phyloP scores from a whole-genome alignment of 2,329 filamentous ascomycete genomes.

The Penicillium brevicompactum region DNA sequence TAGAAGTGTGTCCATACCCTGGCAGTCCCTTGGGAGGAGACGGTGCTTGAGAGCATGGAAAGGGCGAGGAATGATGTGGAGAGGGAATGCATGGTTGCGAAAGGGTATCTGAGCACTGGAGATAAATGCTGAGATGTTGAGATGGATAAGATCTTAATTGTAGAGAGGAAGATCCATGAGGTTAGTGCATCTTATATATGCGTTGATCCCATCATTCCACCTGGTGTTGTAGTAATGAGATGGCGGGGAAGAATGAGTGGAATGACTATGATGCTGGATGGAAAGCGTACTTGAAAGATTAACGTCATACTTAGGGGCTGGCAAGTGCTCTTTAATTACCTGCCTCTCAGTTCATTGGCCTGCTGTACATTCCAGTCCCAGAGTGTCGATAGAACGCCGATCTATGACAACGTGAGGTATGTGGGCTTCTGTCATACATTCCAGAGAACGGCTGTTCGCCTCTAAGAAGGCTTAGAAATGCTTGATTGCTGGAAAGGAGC shows the following conservation, averaged over 20 bases:
- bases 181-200: conserved; percentile 11
- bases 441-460: conserved; percentile 15
- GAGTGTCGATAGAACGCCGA: conserved; percentile 10
- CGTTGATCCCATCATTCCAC: conserved; percentile 4
- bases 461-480: conserved; percentile 12
- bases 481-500: neutral
- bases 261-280: conserved; percentile 13
- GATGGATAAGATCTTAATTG: neutral
- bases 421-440: conserved; percentile 16
- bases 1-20: conserved; percentile 36
- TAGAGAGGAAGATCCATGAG: neutral
- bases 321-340: conserved; percentile 1
- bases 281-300: conserved; percentile 15
- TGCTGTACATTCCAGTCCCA: conserved; percentile 21
- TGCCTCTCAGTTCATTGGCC: conserved; percentile 5
- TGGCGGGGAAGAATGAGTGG: conserved; percentile 24
- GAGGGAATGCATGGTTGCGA: conserved; percentile 21
- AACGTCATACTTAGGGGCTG: conserved; percentile 26
- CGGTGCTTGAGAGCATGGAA: conserved; percentile 21
- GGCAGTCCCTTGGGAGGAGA: conserved; percentile 27
- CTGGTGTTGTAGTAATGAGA: conserved; percentile 9
- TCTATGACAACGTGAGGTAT: conserved; percentile 19
- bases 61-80: conserved; percentile 12
- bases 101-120: neutral
- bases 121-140: neutral